Conservation (phyloP, 345 rosid genomes). For the Alliaria petiolata region DNA sequence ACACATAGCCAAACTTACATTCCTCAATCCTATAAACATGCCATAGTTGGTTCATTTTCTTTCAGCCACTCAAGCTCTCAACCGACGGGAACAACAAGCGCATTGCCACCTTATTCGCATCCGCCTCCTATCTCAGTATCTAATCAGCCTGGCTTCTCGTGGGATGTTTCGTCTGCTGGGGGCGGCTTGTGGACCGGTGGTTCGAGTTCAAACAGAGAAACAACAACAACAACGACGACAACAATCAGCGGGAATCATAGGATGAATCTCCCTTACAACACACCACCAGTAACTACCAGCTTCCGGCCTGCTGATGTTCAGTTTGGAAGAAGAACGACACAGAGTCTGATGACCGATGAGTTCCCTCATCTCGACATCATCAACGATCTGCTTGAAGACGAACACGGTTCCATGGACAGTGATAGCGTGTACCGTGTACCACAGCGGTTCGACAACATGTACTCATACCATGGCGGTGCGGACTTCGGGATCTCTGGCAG, state of each 20-base stretch:
- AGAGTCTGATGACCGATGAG: constrained; percentile 58
- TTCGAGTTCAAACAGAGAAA: constrained; percentile 40
- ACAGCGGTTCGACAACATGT: constrained; percentile 47
- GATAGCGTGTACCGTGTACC: constrained; percentile 35
- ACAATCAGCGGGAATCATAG: neutral
- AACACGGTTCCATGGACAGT: constrained; percentile 44
- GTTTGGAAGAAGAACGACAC: constrained; percentile 45
- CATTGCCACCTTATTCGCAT: constrained; percentile 39
- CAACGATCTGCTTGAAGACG: constrained; percentile 90
- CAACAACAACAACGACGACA: constrained; percentile 10
- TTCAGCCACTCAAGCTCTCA: constrained; percentile 41
- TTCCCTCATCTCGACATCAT: constrained; percentile 94
- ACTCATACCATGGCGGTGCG: constrained; percentile 44
- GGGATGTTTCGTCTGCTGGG: constrained; percentile 41
- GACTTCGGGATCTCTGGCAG: constrained; percentile 47
- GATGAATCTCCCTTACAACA: constrained; percentile 21
- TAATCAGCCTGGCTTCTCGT: constrained; percentile 42
- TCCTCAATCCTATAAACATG: constrained; percentile 81
- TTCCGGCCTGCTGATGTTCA: neutral
- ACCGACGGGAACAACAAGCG: constrained; percentile 41
- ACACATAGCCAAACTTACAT: constrained; percentile 45
- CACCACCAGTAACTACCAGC: constrained; percentile 34
- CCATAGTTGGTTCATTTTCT: constrained; percentile 46
- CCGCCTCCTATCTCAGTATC: constrained; percentile 38
- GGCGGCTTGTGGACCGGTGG: constrained; percentile 47